A percentile compares a stretch with the other conserved stretches of the same genome.
These are phyloP conservation scores for Dioscorea alata DNA, from an alignment of 106 monocot species.

Conservation along the genomic window DNA sequence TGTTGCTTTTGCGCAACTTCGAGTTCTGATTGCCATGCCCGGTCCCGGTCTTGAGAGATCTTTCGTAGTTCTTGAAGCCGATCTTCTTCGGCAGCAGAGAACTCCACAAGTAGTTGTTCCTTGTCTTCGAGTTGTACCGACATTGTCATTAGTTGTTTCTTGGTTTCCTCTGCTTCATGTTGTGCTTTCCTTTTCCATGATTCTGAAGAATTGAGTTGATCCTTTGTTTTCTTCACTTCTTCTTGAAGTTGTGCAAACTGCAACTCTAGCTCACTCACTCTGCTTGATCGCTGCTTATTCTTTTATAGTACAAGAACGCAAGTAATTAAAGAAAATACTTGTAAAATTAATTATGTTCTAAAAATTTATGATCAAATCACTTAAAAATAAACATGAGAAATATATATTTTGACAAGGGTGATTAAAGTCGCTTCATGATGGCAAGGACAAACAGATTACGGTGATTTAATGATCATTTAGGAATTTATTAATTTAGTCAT, in stretches of 20 bases:
- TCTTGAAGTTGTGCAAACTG: slow-evolving; percentile 62
- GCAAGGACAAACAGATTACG: too few species aligned
- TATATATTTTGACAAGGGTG: too few species aligned
- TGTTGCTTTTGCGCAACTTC: slow-evolving; percentile 83
- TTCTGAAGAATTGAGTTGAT: slow-evolving; percentile 59
- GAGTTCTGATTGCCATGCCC: slow-evolving; percentile 77
- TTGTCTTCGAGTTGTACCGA: slow-evolving; percentile 46
- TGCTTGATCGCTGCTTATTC: slow-evolving; percentile 14
- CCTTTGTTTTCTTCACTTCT: slow-evolving; percentile 75
- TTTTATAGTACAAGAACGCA: too few species aligned
- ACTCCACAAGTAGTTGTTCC: slow-evolving; percentile 46
- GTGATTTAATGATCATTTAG: too few species aligned
- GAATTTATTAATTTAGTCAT: too few species aligned
- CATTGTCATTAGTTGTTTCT: slow-evolving; percentile 33
- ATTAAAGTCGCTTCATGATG: too few species aligned
- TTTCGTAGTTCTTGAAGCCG: slow-evolving; percentile 65
- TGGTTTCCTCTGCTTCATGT: slow-evolving; percentile 67
- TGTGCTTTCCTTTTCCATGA: slow-evolving; percentile 38
- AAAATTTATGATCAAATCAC: too few species aligned
- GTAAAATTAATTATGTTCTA: too few species aligned
- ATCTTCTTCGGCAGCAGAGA: slow-evolving; percentile 54
- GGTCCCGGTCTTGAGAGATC: slow-evolving; percentile 69
- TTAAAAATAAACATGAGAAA: too few species aligned
- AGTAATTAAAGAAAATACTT: too few species aligned
- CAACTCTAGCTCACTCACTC: slow-evolving; percentile 47